Evolutionary conservation across 495 filamentous ascomycete genomes (phyloP).

Genomic region (Aspergillus avenaceus): DNA sequence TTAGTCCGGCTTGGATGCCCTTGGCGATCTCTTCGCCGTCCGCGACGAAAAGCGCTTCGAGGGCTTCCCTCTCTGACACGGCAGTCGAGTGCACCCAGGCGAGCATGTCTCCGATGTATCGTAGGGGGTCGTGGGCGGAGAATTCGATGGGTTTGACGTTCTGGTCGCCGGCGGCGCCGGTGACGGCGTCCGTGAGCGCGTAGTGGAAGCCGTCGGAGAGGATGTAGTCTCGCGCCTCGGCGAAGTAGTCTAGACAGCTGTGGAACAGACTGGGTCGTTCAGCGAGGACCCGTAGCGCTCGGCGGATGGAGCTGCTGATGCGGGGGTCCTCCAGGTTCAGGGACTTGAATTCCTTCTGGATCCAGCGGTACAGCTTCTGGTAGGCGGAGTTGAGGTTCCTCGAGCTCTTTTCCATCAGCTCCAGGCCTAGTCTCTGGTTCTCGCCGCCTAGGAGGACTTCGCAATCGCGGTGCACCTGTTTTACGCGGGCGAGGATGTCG

Average conservation of each 20-base stretch:
- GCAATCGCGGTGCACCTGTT: conserved; percentile 83
- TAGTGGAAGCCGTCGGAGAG: conserved; percentile 88
- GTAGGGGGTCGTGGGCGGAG: conserved; percentile 82
- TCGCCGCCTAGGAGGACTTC: conserved; percentile 85
- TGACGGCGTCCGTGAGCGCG: conserved; percentile 72
- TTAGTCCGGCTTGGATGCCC: conserved; percentile 78
- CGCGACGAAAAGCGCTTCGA: conserved; percentile 85
- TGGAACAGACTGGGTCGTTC: conserved; percentile 89
- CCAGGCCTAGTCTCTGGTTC: conserved; percentile 77
- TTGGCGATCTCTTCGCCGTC: conserved; percentile 89
- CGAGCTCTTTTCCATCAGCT: conserved; percentile 87
- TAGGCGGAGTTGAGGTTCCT: conserved; percentile 85
- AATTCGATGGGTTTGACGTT: conserved; percentile 90
- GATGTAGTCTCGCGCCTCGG: conserved; percentile 82
- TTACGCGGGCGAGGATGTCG: conserved; percentile 68
- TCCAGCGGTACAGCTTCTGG: conserved; percentile 93
- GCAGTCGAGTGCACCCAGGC: conserved; percentile 94
- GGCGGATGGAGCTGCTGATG: conserved; percentile 79
- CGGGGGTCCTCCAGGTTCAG: conserved; percentile 93
- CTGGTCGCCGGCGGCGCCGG: conserved; percentile 36
- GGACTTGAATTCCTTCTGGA: conserved; percentile 87
- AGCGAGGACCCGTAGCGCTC: conserved; percentile 80
- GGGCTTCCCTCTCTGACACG: conserved; percentile 87
- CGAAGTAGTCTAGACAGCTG: conserved; percentile 89
- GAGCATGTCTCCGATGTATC: conserved; percentile 96